Evolutionary conservation across 1,284 basidiomycete species (phyloP), one percentile per base, ranked within the genome.

Genomic region (Microbotryomycetes sp.): DNA sequence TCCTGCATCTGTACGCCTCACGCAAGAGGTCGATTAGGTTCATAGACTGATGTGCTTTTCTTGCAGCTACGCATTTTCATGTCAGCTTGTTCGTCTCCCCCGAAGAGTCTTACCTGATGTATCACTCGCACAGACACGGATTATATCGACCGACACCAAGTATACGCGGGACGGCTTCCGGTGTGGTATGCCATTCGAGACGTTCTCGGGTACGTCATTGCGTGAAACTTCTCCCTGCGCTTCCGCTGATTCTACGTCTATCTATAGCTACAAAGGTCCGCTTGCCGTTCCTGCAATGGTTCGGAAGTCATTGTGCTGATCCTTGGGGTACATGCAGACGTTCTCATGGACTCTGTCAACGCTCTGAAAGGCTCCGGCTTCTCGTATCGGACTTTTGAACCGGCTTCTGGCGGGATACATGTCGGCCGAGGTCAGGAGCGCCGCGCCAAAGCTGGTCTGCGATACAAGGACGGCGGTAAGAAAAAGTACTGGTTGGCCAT

Each of bases 361-460:
- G 98, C 94, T 0, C 78, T 97, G 9, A 81, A 83, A 18, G 94
- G 94, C 2, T 83, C 88, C 66, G 90, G 91, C 1, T 92, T 97
- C 80, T 89, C 89, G 54, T 98, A 98, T 76, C 86, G 91, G 60
- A 88, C 88, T 45, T 97, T 94, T 73, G 94, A 98, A 73, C 93
- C 94, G 1, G 89, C 88, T 45, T 91, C 97, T 73, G 92, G 92
- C 1, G 85, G 85, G 52, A 85, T 97, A 70, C 94, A 98, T 71
- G 48, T 62, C 66, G 91, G 91, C 21, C 79, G 81, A 3, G 91
- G 88, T 0, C 79, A 91, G 24, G 88, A 90, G 58, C 79, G 85
- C 45, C 81, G 92, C 2, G 92, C 96, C 59, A 80, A 85, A 30
- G 91, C 92, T 0, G 94, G 94, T 0, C 78, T 98, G 51, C 82